phyloP scores from a whole-genome alignment of 2,329 filamentous ascomycete genomes.

The Sphaerostilbella broomeana region DNA sequence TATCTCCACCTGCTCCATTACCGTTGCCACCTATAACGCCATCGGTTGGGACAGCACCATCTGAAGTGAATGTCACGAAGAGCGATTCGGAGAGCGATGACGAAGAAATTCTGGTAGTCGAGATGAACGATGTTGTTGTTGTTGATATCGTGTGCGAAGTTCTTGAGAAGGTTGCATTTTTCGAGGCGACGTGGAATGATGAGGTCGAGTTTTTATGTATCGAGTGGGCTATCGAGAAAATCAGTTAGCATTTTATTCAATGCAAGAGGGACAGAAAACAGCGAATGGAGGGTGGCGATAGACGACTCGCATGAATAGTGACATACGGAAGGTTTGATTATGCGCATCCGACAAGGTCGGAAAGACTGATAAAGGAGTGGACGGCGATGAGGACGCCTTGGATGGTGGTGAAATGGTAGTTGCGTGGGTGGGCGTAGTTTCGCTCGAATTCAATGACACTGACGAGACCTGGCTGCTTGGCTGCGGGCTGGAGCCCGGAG shows the following conservation, averaged over 20 bases:
- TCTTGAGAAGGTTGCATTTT: not conserved
- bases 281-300: not conserved
- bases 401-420: constrained; percentile 1
- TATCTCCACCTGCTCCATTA: not conserved
- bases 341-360: constrained; percentile 12
- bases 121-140: not conserved
- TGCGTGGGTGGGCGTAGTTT: not conserved
- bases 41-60: constrained; percentile 4
- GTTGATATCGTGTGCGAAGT: constrained; percentile 1
- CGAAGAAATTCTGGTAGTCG: constrained; percentile 1
- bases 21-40: constrained; percentile 2
- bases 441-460: not conserved
- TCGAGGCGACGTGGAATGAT: constrained; percentile 3
- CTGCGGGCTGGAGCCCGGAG: constrained; percentile 5
- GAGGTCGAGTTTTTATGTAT: constrained; percentile 2
- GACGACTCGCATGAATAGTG: not conserved
- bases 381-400: constrained; percentile 21
- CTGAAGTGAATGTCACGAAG: not conserved
- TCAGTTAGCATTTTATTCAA: not conserved
- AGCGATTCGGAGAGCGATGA: constrained; percentile 4
- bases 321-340: constrained; percentile 21
- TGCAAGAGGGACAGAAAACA: not conserved
- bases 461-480: constrained; percentile 1
- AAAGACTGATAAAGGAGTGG: constrained; percentile 23
- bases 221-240: constrained; percentile 1